These are phyloP conservation scores for Tulasnella sp. DNA, from an alignment of 768 basidiomycete species.

Conservation along the genomic window DNA sequence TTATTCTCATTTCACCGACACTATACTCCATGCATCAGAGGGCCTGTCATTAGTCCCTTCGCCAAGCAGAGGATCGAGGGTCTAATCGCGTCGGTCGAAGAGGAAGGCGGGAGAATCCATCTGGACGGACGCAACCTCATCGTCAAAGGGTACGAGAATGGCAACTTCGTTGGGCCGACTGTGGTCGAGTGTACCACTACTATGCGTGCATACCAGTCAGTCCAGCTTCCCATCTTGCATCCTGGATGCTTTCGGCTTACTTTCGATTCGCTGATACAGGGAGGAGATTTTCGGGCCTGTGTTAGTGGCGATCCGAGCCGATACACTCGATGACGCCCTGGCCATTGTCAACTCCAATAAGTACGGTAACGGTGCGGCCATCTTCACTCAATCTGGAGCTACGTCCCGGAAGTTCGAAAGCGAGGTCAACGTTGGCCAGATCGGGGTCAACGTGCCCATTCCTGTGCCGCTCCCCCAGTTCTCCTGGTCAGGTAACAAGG, in stretches of 20 bases:
- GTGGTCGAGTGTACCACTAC: slow-evolving; percentile 70
- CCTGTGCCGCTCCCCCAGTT: slow-evolving; percentile 90
- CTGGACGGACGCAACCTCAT: slow-evolving; percentile 71
- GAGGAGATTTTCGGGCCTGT: slow-evolving; percentile 96
- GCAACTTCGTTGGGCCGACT: slow-evolving; percentile 93
- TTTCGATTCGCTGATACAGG: slow-evolving; percentile 31
- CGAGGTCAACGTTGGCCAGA: slow-evolving; percentile 79
- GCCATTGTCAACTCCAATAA: slow-evolving; percentile 79
- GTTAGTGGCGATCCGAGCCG: slow-evolving; percentile 61
- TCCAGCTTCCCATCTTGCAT: slow-evolving; percentile 9
- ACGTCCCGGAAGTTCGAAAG: slow-evolving; percentile 89
- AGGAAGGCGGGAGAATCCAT: slow-evolving; percentile 74
- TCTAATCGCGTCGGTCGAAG: slow-evolving; percentile 43
- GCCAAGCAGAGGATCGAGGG: slow-evolving; percentile 68
- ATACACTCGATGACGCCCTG: slow-evolving; percentile 83
- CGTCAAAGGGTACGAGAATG: slow-evolving; percentile 67
- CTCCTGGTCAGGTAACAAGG: slow-evolving; percentile 93
- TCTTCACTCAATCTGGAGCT: slow-evolving; percentile 94
- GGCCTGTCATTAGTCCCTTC: slow-evolving; percentile 50
- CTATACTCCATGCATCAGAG: slow-evolving; percentile 27
- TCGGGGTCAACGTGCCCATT: slow-evolving; percentile 89
- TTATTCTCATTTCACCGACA: too few relatives aligned
- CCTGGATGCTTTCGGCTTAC: neutral
- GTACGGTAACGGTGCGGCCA: slow-evolving; percentile 91
- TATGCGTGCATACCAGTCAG: slow-evolving; percentile 83